Conservation (phyloP, 768 basidiomycete genomes). For the Trametes gibbosa region DNA sequence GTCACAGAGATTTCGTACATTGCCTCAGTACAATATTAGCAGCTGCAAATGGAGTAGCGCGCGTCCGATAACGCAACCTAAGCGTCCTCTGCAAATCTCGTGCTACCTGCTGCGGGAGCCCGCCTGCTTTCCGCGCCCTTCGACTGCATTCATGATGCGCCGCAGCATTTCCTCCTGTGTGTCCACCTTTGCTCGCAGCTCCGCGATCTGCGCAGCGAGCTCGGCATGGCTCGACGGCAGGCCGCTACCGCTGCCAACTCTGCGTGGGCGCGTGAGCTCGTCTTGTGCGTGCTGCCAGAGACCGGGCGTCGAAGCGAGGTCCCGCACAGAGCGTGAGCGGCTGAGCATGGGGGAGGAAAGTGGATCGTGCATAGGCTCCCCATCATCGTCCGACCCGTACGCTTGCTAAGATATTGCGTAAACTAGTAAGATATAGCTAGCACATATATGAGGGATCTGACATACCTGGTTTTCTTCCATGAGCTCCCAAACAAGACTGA, state of each 20-base stretch:
- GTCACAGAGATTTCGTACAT: too few relatives aligned
- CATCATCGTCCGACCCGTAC: conserved; percentile 12
- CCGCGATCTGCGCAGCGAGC: conserved; percentile 61
- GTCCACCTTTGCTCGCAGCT: conserved; percentile 55
- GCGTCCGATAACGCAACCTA: background rate
- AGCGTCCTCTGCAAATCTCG: background rate
- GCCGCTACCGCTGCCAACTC: conserved; percentile 6
- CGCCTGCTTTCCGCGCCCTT: conserved; percentile 19
- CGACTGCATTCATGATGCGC: conserved; percentile 29
- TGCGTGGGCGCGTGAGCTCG: conserved; percentile 8
- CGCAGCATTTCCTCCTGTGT: conserved; percentile 53
- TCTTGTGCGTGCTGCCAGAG: conserved; percentile 18
- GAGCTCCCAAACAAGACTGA: conserved; percentile 85
- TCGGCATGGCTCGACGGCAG: conserved; percentile 34
- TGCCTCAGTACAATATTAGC: too few relatives aligned
- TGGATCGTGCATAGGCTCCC: conserved; percentile 15
- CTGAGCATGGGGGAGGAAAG: conserved; percentile 19
- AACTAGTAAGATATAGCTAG: background rate
- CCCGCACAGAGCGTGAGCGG: conserved; percentile 7
- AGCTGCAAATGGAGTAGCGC: background rate
- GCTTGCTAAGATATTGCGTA: background rate
- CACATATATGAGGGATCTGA: background rate
- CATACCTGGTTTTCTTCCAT: conserved; percentile 58
- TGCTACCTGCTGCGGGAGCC: conserved; percentile 11
- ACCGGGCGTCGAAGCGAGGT: conserved; percentile 5